Evolutionary conservation across 495 filamentous ascomycete genomes (phyloP).

Genomic region (Penicillium daleae): DNA sequence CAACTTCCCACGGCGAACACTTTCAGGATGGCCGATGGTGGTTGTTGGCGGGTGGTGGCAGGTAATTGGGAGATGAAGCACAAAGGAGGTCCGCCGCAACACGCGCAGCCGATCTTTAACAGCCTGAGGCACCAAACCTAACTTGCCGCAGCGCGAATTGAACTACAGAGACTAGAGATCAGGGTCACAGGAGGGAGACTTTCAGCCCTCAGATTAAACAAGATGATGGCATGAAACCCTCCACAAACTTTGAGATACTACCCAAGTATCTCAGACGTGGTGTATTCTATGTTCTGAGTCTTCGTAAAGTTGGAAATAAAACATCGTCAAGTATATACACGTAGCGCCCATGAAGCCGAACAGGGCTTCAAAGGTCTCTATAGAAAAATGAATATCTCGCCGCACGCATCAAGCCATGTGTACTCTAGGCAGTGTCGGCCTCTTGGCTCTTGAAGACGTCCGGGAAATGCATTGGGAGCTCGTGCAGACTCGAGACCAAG

Average conservation of each 20-base stretch:
- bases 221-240: no score
- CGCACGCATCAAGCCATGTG: background rate
- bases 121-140: slow-evolving; percentile 20
- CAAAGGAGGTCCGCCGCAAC: slow-evolving; percentile 23
- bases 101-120: slow-evolving; percentile 25
- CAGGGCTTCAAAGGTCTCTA: background rate
- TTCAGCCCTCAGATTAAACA: no score
- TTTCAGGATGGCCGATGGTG: slow-evolving; percentile 14
- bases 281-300: background rate
- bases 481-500: slow-evolving; percentile 70
- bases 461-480: slow-evolving; percentile 73
- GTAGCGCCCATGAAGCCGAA: background rate
- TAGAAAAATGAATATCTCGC: slow-evolving; percentile 3
- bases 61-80: slow-evolving; percentile 13
- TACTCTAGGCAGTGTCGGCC: slow-evolving; percentile 15
- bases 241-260: no score
- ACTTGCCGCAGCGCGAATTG: background rate
- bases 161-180: background rate
- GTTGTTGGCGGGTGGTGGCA: slow-evolving; percentile 26
- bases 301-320: background rate
- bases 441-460: slow-evolving; percentile 66
- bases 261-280: no score
- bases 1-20: slow-evolving; percentile 22
- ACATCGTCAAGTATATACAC: slow-evolving; percentile 6
- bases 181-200: background rate